A percentile compares a stretch with the other conserved stretches of the same genome.
Evolutionary conservation across 805 yeast species (phyloP).

Genomic region (Candida suzukii): DNA sequence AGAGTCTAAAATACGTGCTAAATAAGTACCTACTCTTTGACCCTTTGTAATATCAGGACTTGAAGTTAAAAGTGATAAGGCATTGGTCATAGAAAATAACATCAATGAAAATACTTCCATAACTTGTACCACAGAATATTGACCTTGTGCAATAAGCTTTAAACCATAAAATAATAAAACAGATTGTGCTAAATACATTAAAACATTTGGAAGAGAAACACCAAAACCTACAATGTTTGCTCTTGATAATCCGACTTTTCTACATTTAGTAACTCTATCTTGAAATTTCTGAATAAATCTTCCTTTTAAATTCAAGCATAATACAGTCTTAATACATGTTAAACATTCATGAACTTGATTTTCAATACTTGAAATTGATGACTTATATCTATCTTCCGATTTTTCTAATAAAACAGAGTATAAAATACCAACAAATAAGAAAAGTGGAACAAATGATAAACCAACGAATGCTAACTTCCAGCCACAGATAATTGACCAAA

Average conservation of each 20-base stretch:
- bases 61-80: constrained; percentile 50
- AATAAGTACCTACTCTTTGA: constrained; percentile 58
- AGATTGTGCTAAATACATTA: constrained; percentile 59
- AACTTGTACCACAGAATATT: constrained; percentile 50
- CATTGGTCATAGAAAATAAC: constrained; percentile 62
- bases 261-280: constrained; percentile 23
- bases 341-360: constrained; percentile 45
- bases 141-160: constrained; percentile 50
- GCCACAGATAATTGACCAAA: constrained; percentile 74
- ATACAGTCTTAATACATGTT: constrained; percentile 55
- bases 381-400: constrained; percentile 57
- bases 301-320: constrained; percentile 42
- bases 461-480: constrained; percentile 89
- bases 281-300: constrained; percentile 38
- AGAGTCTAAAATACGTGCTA: constrained; percentile 34
- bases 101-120: constrained; percentile 67
- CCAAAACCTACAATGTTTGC: constrained; percentile 63
- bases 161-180: constrained; percentile 76
- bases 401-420: constrained; percentile 46
- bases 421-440: constrained; percentile 40
- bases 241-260: constrained; percentile 38
- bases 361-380: constrained; percentile 47
- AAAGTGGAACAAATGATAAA: constrained; percentile 63
- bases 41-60: constrained; percentile 82
- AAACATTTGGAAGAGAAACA: constrained; percentile 46